Evolutionary conservation across 192 early-diverging fungal genomes (phyloP), one percentile per base, ranked within the genome.

Genomic region (Oehlia diaphana): DNA sequence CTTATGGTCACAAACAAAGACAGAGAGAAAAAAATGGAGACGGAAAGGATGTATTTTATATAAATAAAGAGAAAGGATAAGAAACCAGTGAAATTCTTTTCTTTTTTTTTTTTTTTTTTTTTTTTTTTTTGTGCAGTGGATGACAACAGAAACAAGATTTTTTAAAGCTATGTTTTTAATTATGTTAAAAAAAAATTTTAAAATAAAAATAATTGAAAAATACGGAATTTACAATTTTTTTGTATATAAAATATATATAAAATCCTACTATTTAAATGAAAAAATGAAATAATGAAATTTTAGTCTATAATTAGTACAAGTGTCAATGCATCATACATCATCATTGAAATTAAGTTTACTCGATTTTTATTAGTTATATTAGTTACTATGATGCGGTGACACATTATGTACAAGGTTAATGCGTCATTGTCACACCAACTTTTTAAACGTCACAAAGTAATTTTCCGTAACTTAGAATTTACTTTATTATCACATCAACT

Each of bases 1-100:
- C 65, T 21, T 67, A 33, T 58, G 65, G 65, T 67, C 65, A 67
- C 65, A 67, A 67, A 33, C 26, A 33, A 66, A 67, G 65, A 67
- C 65, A 19, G 16, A 67, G 16, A 67, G 31, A 67, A 67, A 33
- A 67, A 66, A 13, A 9, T 13, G 65, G 33, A 66, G 28, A 33
- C 16, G 9, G 14, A 33, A 67, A 67, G 33, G 28, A 16, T 67
- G 65, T 67, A 33, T n/a, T 67, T 67, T 67, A 58, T 58, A 58
- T 58, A 58, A 58, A 58, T 58, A 58, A 47, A 47, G 44, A 47
- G 44, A 47, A 47, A 47, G 10, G 10, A 12, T 10, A 47, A 12
- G 10, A 47, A 47, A 12, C 10, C 10, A 12, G 9, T 47, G 50
- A 19, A 53, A 53, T 19, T 58, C 3, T 58, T 58, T 58, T 19